phyloP scores from a whole-genome alignment of 2,329 filamentous ascomycete species.

The Aspergillus sp. region DNA sequence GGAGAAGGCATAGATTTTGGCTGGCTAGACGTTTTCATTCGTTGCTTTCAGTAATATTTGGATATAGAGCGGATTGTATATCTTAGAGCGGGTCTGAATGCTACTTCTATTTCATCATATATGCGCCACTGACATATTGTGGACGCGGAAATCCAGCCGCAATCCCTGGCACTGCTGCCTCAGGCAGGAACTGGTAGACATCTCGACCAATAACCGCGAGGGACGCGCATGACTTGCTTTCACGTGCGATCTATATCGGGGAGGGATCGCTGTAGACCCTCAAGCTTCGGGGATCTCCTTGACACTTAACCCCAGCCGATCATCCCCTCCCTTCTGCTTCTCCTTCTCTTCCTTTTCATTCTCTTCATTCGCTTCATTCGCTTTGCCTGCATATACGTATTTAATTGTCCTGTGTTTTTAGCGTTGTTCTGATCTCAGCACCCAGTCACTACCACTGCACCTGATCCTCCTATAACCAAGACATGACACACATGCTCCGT shows the following conservation, averaged over 20 bases:
- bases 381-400: no score
- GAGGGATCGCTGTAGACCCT: slow-evolving; percentile 1
- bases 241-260: slow-evolving; percentile 2
- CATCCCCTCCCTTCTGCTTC: background rate
- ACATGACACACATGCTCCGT: slow-evolving; percentile 1
- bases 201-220: background rate
- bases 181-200: background rate
- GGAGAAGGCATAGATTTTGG: slow-evolving; percentile 15
- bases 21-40: background rate
- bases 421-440: background rate
- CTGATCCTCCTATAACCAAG: slow-evolving; percentile 1
- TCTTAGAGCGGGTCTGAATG: background rate
- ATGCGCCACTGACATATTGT: background rate
- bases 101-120: background rate
- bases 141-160: background rate
- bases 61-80: background rate
- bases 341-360: background rate
- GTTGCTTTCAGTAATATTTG: background rate
- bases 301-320: background rate
- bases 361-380: no score
- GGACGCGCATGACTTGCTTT: background rate
- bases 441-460: background rate
- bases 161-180: background rate
- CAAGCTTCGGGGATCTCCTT: background rate
- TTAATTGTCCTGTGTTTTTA: no score